Conservation (phyloP, 2,329 filamentous ascomycete species). For the Pochonia chlamydosporia region DNA sequence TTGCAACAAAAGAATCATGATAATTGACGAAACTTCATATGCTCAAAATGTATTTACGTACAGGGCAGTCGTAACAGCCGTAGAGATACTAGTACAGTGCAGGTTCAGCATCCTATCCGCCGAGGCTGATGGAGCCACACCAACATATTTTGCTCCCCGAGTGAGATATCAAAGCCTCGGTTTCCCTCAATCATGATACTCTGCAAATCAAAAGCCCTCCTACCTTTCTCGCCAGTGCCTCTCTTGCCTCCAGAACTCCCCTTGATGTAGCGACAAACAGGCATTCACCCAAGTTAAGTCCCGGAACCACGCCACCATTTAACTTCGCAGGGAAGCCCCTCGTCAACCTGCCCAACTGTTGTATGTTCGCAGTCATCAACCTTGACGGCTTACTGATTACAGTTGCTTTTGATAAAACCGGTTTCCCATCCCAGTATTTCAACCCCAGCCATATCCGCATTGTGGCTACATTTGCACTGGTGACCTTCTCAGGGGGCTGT, state of each 20-base stretch:
- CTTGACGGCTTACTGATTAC: constrained; percentile 71
- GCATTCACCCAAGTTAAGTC: constrained; percentile 74
- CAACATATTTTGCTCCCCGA: no score
- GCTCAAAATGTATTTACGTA: background rate
- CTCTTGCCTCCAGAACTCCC: constrained; percentile 74
- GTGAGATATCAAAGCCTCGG: no score
- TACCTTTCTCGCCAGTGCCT: constrained; percentile 73
- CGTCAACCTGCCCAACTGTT: constrained; percentile 58
- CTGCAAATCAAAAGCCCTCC: constrained; percentile 78
- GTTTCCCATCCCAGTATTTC: constrained; percentile 82
- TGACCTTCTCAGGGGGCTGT: constrained; percentile 51
- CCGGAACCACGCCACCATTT: constrained; percentile 63
- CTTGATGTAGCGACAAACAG: constrained; percentile 72
- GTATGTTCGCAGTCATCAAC: constrained; percentile 58
- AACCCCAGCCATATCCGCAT: constrained; percentile 81
- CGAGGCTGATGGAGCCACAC: no score
- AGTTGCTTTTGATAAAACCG: constrained; percentile 64
- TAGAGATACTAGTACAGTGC: background rate
- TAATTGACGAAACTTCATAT: background rate
- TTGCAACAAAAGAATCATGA: background rate
- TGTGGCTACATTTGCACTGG: constrained; percentile 63
- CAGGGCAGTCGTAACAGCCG: background rate
- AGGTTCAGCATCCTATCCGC: no score
- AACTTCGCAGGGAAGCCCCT: constrained; percentile 56
- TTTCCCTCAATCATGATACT: constrained; percentile 37